A percentile compares a stretch with the other conserved stretches of the same genome.
phyloP scores from a whole-genome alignment of 2,329 filamentous ascomycete species.

The Colletotrichum noveboracense region DNA sequence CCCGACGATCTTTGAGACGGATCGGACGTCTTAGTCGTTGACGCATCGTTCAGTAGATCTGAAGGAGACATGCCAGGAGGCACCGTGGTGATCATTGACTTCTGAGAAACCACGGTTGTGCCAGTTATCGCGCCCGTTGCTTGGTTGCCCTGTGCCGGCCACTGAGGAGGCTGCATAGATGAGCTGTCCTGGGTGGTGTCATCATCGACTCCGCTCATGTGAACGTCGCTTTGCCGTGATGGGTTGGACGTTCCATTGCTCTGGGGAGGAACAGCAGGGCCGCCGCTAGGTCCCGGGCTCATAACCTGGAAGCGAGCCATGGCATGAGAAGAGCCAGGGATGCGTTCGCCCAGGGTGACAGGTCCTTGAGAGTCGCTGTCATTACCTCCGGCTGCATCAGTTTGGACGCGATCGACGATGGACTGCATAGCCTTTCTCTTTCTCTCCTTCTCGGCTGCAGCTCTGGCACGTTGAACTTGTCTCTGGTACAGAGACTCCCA shows the following conservation, averaged over 20 bases:
- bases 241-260: slow-evolving; percentile 63
- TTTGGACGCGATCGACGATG: slow-evolving; percentile 52
- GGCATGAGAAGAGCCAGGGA: slow-evolving; percentile 60
- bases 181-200: slow-evolving; percentile 50
- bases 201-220: slow-evolving; percentile 64
- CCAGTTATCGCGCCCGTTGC: slow-evolving; percentile 47
- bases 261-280: slow-evolving; percentile 42
- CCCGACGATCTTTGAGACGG: slow-evolving; percentile 69
- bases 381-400: slow-evolving; percentile 55
- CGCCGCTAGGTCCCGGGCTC: slow-evolving; percentile 65
- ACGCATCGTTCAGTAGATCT: slow-evolving; percentile 79
- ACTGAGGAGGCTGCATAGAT: slow-evolving; percentile 54
- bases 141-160: slow-evolving; percentile 34
- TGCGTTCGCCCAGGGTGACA: slow-evolving; percentile 66
- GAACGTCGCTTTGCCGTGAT: slow-evolving; percentile 58
- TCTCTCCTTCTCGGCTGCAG: slow-evolving; percentile 63
- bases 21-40: slow-evolving; percentile 89
- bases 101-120: slow-evolving; percentile 68
- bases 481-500: slow-evolving; percentile 83
- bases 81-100: slow-evolving; percentile 63
- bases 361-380: slow-evolving; percentile 61
- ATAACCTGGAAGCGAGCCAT: slow-evolving; percentile 58
- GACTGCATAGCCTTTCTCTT: slow-evolving; percentile 69
- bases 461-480: slow-evolving; percentile 68
- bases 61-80: slow-evolving; percentile 64